phyloP scores from a whole-genome alignment of 1,284 basidiomycete species.

The Peniophora sp. region DNA sequence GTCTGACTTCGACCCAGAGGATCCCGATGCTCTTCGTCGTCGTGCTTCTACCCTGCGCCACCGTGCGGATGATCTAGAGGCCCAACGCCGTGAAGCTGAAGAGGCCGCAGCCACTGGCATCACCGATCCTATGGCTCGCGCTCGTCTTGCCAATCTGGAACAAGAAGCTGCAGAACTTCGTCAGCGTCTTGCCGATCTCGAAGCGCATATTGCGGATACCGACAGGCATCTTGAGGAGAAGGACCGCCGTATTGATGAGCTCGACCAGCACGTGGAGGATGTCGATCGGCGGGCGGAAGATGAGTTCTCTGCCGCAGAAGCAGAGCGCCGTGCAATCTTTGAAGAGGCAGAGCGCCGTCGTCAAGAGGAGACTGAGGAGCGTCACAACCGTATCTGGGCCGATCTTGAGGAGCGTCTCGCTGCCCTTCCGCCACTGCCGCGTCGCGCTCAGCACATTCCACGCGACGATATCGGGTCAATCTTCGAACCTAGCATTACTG shows the following conservation, averaged over 20 bases:
- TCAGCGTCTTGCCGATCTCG: background rate
- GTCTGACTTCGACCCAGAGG: too few relatives aligned
- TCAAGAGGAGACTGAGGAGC: slow-evolving; percentile 46
- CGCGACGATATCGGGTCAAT: too few relatives aligned
- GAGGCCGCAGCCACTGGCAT: too few relatives aligned
- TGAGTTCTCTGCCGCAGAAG: slow-evolving; percentile 29
- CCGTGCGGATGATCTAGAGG: too few relatives aligned
- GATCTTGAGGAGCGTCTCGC: background rate
- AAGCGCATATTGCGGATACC: slow-evolving; percentile 25
- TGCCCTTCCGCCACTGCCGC: background rate
- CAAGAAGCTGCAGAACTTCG: background rate
- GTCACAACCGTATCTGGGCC: slow-evolving; percentile 33
- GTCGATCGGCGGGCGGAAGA: slow-evolving; percentile 24
- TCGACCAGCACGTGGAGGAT: slow-evolving; percentile 21
- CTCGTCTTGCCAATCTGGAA: background rate
- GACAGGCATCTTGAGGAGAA: slow-evolving; percentile 19
- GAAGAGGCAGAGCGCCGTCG: slow-evolving; percentile 45
- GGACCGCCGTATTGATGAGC: background rate
- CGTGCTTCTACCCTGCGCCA: too few relatives aligned
- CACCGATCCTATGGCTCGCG: background rate
- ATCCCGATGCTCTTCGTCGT: too few relatives aligned
- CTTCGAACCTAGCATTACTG: too few relatives aligned
- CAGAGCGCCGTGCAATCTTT: slow-evolving; percentile 44
- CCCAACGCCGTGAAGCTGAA: too few relatives aligned
- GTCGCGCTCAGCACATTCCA: too few relatives aligned